Conservation (phyloP, 495 filamentous ascomycete genomes). For the Podospora fimiseda region DNA sequence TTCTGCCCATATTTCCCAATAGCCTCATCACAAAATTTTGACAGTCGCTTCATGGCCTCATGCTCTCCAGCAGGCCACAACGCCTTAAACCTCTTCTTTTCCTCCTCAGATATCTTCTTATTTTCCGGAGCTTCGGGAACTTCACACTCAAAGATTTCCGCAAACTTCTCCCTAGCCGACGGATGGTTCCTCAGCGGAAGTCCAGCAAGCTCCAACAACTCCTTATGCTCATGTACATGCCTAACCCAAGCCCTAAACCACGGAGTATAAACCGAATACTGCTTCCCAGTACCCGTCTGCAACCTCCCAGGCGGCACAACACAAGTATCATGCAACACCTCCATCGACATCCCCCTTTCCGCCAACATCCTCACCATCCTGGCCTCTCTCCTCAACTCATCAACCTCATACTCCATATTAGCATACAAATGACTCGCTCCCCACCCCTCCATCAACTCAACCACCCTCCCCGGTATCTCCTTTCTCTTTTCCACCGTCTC, state of each 20-base stretch:
- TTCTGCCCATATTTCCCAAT: slow-evolving; percentile 53
- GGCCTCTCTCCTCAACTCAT: slow-evolving; percentile 69
- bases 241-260: slow-evolving; percentile 75
- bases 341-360: slow-evolving; percentile 56
- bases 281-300: slow-evolving; percentile 56
- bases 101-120: slow-evolving; percentile 55
- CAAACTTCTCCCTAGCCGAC: slow-evolving; percentile 45
- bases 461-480: slow-evolving; percentile 55
- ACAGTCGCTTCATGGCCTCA: slow-evolving; percentile 59
- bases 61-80: slow-evolving; percentile 80
- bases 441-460: slow-evolving; percentile 66
- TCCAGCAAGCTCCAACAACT: slow-evolving; percentile 55
- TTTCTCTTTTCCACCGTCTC: slow-evolving; percentile 63
- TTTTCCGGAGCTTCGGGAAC: slow-evolving; percentile 61
- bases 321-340: slow-evolving; percentile 70
- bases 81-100: slow-evolving; percentile 48
- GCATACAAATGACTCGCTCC: slow-evolving; percentile 64
- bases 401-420: slow-evolving; percentile 74
- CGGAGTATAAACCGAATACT: slow-evolving; percentile 79
- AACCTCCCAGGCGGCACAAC: slow-evolving; percentile 70
- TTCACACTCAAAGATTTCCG: slow-evolving; percentile 53
- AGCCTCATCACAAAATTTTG: slow-evolving; percentile 64
- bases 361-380: slow-evolving; percentile 54
- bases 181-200: slow-evolving; percentile 56
- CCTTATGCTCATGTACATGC: slow-evolving; percentile 60